Evolutionary conservation across 768 basidiomycete species (phyloP).

Genomic region (Cytidiella melzeri): DNA sequence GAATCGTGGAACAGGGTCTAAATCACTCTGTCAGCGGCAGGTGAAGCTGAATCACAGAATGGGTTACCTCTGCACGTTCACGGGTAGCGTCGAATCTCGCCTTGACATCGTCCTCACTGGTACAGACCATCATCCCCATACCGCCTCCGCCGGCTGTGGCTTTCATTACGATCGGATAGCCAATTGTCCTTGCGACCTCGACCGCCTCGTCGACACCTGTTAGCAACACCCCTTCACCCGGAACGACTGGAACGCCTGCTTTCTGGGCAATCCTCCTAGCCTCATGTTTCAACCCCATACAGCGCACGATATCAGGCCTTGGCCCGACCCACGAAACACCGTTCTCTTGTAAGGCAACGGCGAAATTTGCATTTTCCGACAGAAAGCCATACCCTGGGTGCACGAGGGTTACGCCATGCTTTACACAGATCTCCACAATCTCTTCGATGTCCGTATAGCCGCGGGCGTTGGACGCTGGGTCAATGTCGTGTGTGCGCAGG

Average conservation of each 20-base stretch:
- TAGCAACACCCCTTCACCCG: conserved; percentile 49
- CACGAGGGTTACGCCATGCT: conserved; percentile 40
- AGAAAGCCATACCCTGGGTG: conserved; percentile 65
- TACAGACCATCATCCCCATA: conserved; percentile 57
- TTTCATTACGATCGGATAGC: conserved; percentile 62
- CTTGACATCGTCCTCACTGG: conserved; percentile 31
- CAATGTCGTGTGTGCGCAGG: conserved; percentile 24
- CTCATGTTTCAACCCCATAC: conserved; percentile 61
- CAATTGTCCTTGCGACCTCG: conserved; percentile 34
- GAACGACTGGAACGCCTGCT: conserved; percentile 49
- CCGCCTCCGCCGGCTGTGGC: conserved; percentile 68
- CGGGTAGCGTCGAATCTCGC: conserved; percentile 31
- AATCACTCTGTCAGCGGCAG: too few species aligned
- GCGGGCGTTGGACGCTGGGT: conserved; percentile 32
- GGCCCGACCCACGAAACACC: conserved; percentile 60
- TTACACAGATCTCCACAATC: conserved; percentile 39
- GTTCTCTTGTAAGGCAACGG: conserved; percentile 35
- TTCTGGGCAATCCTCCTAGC: conserved; percentile 39
- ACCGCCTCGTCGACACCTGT: conserved; percentile 35
- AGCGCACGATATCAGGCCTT: conserved; percentile 37
- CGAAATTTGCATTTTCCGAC: conserved; percentile 57
- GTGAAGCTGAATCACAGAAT: background rate
- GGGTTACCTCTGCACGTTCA: conserved; percentile 39
- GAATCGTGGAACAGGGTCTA: conserved; percentile 44
- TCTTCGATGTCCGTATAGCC: conserved; percentile 35